Base-by-base conservation (phyloP, 2,329 filamentous ascomycete genomes). In the Exophiala phaeomuriformis region DNA sequence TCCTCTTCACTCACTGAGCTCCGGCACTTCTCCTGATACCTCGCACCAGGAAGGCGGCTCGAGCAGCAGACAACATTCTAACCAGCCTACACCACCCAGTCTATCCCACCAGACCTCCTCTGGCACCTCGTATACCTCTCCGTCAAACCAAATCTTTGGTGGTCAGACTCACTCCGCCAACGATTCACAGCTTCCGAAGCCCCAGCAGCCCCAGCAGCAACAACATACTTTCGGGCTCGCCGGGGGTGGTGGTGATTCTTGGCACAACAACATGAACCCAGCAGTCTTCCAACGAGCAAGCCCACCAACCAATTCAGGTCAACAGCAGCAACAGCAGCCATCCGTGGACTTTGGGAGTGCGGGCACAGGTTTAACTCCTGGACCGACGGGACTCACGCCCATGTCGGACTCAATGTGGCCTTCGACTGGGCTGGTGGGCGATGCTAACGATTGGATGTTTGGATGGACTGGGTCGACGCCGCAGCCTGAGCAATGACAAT, bases 391-490 rank as follows among this genome's bases (percentile, higher is more conserved):
- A 12, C 49, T 59, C 51, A 63, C 61, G 5, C 61, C 61, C n/a
- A 45, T 44, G 3, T 45, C 55, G 4, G 58, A 59, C 37, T 44
- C 45, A 3, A 36, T 60, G 9, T 63, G 61, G 61, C 51, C 19
- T 19, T 19, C 52, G 37, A 41, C 57, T 27, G 55, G 58, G 30
- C 50, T 52, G 5, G 52, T 61, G 43, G 29, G 46, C 6, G 59
- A 56, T n/a, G 54, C 47, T 10, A 53, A 47, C 29, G 60, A 62
- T 33, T 63, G 61, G 61, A 61, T 63, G 51, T 60, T 54, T 51
- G 46, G 50, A 4, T 59, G 57, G 57, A 37, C 57, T 4, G 57
- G 57, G 29, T 56, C 52, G 29, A 57, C 57, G 6, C 57, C 57
- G 9, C 54, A 55, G 31, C 57, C 54, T 45, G 27, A 53, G 36